Conservation (phyloP, 768 basidiomycete species). For the Pleurotus platypus region DNA sequence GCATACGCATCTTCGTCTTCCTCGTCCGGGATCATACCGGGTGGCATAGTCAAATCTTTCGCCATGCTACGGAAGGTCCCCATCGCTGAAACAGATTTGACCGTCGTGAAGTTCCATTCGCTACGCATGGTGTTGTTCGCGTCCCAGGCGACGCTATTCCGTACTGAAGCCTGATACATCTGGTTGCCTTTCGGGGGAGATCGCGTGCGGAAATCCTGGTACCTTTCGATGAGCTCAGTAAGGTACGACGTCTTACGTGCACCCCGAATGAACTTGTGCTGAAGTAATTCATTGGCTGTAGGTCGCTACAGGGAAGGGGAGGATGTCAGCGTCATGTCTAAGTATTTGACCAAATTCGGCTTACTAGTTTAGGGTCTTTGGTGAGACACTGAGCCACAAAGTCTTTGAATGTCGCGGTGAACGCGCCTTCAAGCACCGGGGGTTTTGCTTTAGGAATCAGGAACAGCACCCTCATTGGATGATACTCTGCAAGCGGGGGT, state of each 20-base stretch:
- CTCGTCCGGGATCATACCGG: constrained; percentile 56
- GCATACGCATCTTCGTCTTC: constrained; percentile 39
- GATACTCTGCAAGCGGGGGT: constrained; percentile 94
- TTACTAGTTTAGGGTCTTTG: constrained; percentile 81
- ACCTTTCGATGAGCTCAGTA: constrained; percentile 83
- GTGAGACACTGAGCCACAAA: constrained; percentile 89
- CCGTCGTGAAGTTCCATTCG: constrained; percentile 95
- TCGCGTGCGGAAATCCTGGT: constrained; percentile 72
- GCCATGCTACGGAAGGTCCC: constrained; percentile 74
- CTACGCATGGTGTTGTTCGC: constrained; percentile 73
- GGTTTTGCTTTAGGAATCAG: constrained; percentile 96
- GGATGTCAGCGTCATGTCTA: constrained; percentile 9
- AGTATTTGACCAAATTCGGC: constrained; percentile 15
- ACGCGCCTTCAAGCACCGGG: constrained; percentile 83
- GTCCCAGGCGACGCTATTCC: constrained; percentile 66
- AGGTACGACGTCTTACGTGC: constrained; percentile 83
- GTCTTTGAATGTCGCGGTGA: constrained; percentile 86
- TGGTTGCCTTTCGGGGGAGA: constrained; percentile 55
- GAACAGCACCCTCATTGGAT: constrained; percentile 98
- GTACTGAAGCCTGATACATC: constrained; percentile 53
- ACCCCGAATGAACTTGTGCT: constrained; percentile 87
- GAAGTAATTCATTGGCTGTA: constrained; percentile 85
- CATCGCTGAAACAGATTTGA: constrained; percentile 69
- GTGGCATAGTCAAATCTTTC: constrained; percentile 55
- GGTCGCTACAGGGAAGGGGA: constrained; percentile 61